Evolutionary conservation across 1,139 yeast genomes (phyloP).

Genomic region (Wickerhamomyces sp.): DNA sequence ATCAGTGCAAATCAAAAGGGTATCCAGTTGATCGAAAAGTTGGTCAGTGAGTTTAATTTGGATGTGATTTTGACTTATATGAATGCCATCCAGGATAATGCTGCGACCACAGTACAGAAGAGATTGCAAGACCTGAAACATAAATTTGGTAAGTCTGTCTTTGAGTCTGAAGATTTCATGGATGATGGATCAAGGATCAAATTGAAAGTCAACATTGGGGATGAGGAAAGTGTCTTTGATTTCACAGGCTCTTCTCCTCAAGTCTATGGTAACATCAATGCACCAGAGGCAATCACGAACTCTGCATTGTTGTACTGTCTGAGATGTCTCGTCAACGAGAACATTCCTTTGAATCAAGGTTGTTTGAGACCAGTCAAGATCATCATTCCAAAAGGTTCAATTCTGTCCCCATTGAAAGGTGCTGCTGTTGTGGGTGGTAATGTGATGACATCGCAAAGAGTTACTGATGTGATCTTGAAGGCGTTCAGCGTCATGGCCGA

Average conservation of each 20-base stretch:
- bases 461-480: conserved; percentile 71
- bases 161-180: conserved; percentile 35
- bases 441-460: conserved; percentile 81
- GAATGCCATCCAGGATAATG: conserved; percentile 41
- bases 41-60: conserved; percentile 34
- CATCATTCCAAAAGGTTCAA: conserved; percentile 60
- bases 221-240: conserved; percentile 36
- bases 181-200: conserved; percentile 43
- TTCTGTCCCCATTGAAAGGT: conserved; percentile 64
- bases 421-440: conserved; percentile 91
- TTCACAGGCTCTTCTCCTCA: conserved; percentile 52
- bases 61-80: conserved; percentile 36
- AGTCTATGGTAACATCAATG: conserved; percentile 56
- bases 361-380: conserved; percentile 69
- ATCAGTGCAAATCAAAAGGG: conserved; percentile 45
- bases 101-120: conserved; percentile 35
- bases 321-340: conserved; percentile 67
- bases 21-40: conserved; percentile 32
- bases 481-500: conserved; percentile 77
- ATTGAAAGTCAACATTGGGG: conserved; percentile 32
- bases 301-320: conserved; percentile 80
- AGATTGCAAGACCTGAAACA: conserved; percentile 28
- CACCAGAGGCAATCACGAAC: conserved; percentile 68
- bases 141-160: conserved; percentile 20
- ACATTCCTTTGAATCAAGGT: conserved; percentile 83